Base-by-base conservation (phyloP, 139 green algal genomes). In the Monoraphidium neglectum region DNA sequence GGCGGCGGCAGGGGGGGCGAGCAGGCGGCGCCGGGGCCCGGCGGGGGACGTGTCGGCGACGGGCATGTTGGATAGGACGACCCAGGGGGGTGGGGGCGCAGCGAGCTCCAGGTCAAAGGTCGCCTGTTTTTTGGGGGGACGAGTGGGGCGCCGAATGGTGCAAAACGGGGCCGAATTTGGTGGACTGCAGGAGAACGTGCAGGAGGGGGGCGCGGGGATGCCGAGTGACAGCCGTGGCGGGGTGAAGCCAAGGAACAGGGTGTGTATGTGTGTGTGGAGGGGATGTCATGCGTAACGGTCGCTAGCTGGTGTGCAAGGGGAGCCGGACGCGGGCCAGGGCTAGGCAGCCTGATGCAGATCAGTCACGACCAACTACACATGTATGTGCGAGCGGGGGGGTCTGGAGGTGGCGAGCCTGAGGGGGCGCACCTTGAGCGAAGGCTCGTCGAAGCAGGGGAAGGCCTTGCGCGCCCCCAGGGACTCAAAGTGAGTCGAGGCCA, bases 361-460 rank as follows among this genome's bases (percentile, higher is more conserved):
- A 18, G 24, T 18, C 59, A 51, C 63, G 77, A 86, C 15, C 43
- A 37, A 10, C 46, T 30, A 16, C 24, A 62, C 13, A 37, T 37
- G n/a, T n/a, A 49, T 26, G 32, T 4, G 1, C 26, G 28, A 24
- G 59, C 70, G 54, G 78, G 49, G 68, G 70, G 40, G 64, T 76
- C 83, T 68, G 26, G 28, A 21, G 60, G 12, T 15, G 18, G 18
- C 59, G 18, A n/a, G 12, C 23, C 30, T 21, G 23, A 67, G 18
- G n/a, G 59, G 59, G 30, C 10, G 26, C 51, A 93, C 92, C 90
- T 98, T 98, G 23, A 94, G 72, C 0, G 78, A 71, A 0, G 94
- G 94, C 83, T 98, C 95, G 79, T 98, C 95, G 70, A 96, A 98
- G 86, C 95, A 98, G 0, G 95, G 95, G 68, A 98, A 94, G 23